Conservation (phyloP, 225 moss, liverwort and hornwort species). For the Straminergon stramineum region DNA sequence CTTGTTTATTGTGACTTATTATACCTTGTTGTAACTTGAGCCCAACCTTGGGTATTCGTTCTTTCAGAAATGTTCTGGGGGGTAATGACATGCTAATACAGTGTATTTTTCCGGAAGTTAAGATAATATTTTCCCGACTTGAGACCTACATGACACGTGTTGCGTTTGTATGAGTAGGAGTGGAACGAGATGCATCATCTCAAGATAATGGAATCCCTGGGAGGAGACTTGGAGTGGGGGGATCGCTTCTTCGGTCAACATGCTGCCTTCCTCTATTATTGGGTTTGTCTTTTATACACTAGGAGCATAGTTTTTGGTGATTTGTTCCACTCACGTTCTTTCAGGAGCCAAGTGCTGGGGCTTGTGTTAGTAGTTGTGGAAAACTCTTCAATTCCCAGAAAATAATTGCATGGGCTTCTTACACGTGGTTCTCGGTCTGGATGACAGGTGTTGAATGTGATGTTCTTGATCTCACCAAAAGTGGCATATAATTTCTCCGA, state of each 20-base stretch:
- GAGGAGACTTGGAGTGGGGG: slow-evolving; percentile 97
- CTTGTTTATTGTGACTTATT: not conserved
- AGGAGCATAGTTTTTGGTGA: not conserved
- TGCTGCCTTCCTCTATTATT: slow-evolving; percentile 95
- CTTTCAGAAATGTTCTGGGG: not conserved
- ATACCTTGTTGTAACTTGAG: not conserved
- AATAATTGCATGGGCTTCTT: not conserved
- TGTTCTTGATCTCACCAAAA: slow-evolving; percentile 85
- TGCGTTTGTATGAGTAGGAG: slow-evolving; percentile 41
- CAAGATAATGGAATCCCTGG: slow-evolving; percentile 94
- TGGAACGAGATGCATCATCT: slow-evolving; percentile 99
- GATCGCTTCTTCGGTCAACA: slow-evolving; percentile 96
- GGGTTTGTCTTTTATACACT: slow-evolving; percentile 35
- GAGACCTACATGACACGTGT: not conserved
- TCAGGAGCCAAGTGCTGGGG: not conserved
- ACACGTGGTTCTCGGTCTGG: not conserved
- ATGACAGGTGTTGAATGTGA: slow-evolving; percentile 56
- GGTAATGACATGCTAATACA: not conserved
- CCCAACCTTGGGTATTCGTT: not conserved
- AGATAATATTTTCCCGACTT: not conserved
- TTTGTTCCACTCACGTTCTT: not conserved
- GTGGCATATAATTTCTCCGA: slow-evolving; percentile 99
- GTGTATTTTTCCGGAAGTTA: not conserved
- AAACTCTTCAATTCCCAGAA: not conserved
- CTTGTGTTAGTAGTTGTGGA: not conserved